Base-by-base conservation (phyloP, 2,329 filamentous ascomycete species). In the Corynespora cassiicola region DNA sequence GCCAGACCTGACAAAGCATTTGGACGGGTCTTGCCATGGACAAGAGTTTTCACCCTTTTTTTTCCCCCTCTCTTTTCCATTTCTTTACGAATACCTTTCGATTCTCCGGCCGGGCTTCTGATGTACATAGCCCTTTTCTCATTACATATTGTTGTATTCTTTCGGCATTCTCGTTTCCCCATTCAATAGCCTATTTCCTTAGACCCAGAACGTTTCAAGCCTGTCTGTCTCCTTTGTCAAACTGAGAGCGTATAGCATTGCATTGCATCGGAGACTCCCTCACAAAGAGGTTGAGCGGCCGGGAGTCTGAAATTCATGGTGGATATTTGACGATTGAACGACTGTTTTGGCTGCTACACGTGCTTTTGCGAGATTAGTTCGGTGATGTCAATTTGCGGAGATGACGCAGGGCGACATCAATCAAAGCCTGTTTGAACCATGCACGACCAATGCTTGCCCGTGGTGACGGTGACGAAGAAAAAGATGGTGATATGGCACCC, bases 121-220 rank as follows among this genome's bases (percentile, higher is more conserved):
- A 31, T 42, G 39, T 47, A 46, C 38, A 46, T 47, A 39, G 35
- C 37, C 36, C 30, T 42, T 36, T 37, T 29, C 20, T 18, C 30
- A 35, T 38, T 12, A 30, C 11, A 35, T 39, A 33, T 18, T 35
- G 33, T 22, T 23, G 14, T 20, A 22, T 9, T 17, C 28, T 31
- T 18, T 18, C n/a, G n/a, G n/a, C n/a, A n/a, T n/a, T n/a, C n/a
- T n/a, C n/a, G n/a, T n/a, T n/a, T n/a, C n/a, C n/a, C n/a, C n/a
- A n/a, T n/a, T n/a, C 24, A 18, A 28, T 30, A 30, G 26, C 25
- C 3, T 21, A 21, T 28, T 31, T 19, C n/a, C 30, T 14, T 22
- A 23, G 7, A 17, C 17, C 5, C 31, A 34, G 21, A 34, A 22
- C 7, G 20, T 26, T 16, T 7, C 2, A 7, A 10, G 7, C 6